Evolutionary conservation across 495 filamentous ascomycete genomes (phyloP), one percentile per base, ranked within the genome.

Genomic region (Penicillium argentinense): DNA sequence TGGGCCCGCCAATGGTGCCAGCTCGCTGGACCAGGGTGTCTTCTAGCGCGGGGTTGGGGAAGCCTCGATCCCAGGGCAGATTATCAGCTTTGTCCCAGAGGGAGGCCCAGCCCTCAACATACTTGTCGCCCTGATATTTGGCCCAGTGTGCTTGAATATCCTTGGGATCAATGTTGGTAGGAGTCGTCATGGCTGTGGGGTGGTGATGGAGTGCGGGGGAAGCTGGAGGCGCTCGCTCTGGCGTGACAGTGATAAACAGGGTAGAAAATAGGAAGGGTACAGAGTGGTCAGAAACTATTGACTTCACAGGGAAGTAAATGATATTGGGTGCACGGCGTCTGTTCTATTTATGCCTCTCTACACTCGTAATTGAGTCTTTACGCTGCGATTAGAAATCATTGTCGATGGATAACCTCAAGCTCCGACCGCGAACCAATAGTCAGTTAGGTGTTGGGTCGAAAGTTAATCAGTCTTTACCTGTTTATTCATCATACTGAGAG

Each of bases 21-120:
- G 45, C 56, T n/a, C 63, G 72, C 30, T 76, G 62, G 18, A 57
- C 55, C 22, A 91, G 69, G 3, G 78, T 52, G 60, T 88, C 85
- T 30, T 75, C 62, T 11, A 91, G 72, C 1, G 86, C 87, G 18
- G 81, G 78, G 49, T 79, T 85, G 11, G 84, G 81, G 26, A 68
- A 66, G 17, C 83, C 83, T 18, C 77, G 73, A 53, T 90, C 86
- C 84, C 84, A 89, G 17, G 83, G 83, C n/a, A 82, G 65, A 58
- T 74, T 79, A 37, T 74, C 69, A 34, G 77, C 76, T 39, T 74
- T 70, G 29, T 73, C 64, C n/a, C n/a, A n/a, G n/a, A n/a, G n/a
- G n/a, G n/a, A n/a, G 36, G 81, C 76, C 86, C 86, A 89, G 49
- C 69, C 68, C 6, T 70, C 45, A 29, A 63, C 46, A 27, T 71